Evolutionary conservation across 305 asterid species (phyloP).

Genomic region (Andrographis paniculata): DNA sequence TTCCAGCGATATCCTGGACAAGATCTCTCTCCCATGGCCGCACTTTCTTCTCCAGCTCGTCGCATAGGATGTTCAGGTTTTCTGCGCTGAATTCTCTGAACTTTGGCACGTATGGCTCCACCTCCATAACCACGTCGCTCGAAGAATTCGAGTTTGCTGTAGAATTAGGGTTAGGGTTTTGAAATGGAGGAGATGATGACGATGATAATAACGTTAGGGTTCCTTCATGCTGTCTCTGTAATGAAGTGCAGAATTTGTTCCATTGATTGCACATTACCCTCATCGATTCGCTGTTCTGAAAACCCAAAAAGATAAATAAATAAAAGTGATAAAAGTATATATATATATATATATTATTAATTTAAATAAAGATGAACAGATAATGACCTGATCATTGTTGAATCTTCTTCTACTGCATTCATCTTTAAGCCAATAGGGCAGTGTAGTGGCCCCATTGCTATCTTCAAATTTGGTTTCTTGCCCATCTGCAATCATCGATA

Average conservation of each 20-base stretch:
- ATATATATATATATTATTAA: neutral
- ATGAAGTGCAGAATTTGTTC: conserved; percentile 49
- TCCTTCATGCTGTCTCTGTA: conserved; percentile 39
- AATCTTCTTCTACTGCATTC: conserved; percentile 34
- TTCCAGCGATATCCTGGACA: conserved; percentile 50
- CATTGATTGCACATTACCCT: conserved; percentile 44
- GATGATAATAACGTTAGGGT: conserved; percentile 32
- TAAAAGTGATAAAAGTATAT: neutral
- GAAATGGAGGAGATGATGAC: conserved; percentile 27
- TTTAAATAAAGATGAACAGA: neutral
- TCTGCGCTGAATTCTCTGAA: conserved; percentile 65
- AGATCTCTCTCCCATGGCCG: conserved; percentile 57
- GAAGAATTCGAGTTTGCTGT: conserved; percentile 44
- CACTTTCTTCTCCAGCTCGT: conserved; percentile 57
- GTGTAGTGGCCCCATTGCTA: conserved; percentile 27
- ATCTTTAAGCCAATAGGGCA: conserved; percentile 84
- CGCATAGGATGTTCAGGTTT: conserved; percentile 48
- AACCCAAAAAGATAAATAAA: conserved; percentile 8
- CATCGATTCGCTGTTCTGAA: conserved; percentile 32
- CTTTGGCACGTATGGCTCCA: conserved; percentile 34
- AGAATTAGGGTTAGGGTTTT: conserved; percentile 24
- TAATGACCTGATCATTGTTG: conserved; percentile 41
- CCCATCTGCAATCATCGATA: conserved; percentile 1
- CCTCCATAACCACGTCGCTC: conserved; percentile 43
- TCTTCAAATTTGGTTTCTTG: no score